phyloP scores from a whole-genome alignment of 768 basidiomycete species.

The Tricholomella constricta region DNA sequence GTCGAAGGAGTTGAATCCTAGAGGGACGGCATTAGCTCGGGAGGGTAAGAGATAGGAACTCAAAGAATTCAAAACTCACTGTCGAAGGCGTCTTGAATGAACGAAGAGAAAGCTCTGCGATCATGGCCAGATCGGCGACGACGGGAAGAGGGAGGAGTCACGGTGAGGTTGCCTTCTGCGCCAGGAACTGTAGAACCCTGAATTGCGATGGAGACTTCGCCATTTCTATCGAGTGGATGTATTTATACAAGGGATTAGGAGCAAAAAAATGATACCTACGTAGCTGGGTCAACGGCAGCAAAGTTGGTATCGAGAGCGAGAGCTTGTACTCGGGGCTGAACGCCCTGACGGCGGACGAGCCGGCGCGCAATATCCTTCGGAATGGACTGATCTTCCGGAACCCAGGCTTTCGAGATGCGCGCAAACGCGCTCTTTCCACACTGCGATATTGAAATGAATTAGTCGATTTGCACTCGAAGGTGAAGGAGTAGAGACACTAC shows the following conservation, averaged over 20 bases:
- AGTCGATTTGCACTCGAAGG: too few species aligned
- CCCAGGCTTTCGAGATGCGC: constrained; percentile 41
- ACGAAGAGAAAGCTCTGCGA: constrained; percentile 25
- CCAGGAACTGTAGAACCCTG: constrained; percentile 31
- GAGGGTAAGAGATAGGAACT: too few species aligned
- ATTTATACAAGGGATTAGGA: neutral
- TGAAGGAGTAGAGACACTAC: neutral
- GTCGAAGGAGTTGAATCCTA: constrained; percentile 31
- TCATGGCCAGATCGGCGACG: constrained; percentile 27
- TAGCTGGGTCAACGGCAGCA: constrained; percentile 24
- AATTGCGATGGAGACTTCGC: constrained; percentile 30
- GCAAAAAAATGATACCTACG: constrained; percentile 10
- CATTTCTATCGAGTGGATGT: constrained; percentile 13
- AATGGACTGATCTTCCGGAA: constrained; percentile 43
- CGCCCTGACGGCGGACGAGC: constrained; percentile 35
- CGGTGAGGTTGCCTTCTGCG: constrained; percentile 21
- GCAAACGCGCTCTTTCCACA: constrained; percentile 41
- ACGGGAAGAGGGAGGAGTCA: constrained; percentile 30
- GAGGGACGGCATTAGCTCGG: neutral
- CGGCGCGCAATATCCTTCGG: constrained; percentile 28
- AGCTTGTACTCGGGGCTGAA: constrained; percentile 34
- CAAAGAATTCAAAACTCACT: constrained; percentile 12
- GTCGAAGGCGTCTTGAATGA: constrained; percentile 26
- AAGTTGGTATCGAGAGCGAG: constrained; percentile 44
- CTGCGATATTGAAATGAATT: constrained; percentile 26